Evolutionary conservation across 2,329 filamentous ascomycete species (phyloP), one percentile per base, ranked within the genome.

Genomic region (Ilyonectria robusta): DNA sequence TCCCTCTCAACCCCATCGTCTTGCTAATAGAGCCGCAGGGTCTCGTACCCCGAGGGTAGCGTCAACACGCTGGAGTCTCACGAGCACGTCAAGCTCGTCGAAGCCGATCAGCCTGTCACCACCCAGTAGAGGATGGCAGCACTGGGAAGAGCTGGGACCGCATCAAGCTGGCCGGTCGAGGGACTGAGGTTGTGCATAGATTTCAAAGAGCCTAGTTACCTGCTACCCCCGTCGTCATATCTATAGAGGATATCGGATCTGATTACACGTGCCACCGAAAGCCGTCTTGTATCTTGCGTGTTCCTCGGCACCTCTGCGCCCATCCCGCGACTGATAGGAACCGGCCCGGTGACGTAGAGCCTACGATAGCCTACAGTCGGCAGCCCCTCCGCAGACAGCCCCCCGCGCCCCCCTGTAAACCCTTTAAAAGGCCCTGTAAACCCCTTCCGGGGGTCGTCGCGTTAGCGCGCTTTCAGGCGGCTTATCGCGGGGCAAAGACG

Each of bases 61-160:
- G 84, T 97, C 65, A 82, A 82, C 42, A 88, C 91, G 6, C 86
- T 98, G 66, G 84, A 91, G 75, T 84, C 83, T 66, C 88, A 92
- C 83, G 89, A 93, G 70, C 87, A 94, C 77, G 85, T 98, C 79
- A 87, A 94, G 76, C 76, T 76, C 50, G 92, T 97, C 65, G 95
- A 98, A 87, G 76, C 81, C 66, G 94, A 98, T 80, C 81, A 85
- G 54, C 85, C 88, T 75, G 89, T 97, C 68, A 90, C 73, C 75
- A 96, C 88, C 8, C 92, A 95, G 86, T 95, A 90, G 79, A 80
- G 51, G 35, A 33, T 67, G 40, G 23, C 37, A 54, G 48, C 26
- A 35, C 15, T 15, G n/a, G 26, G 55, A 40, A 44, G 35, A 58
- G 29, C 2, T 9, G 37, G 26, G 42, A 7, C 17, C 35, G 19